phyloP scores from a whole-genome alignment of 2,329 filamentous ascomycete species.

The Coniella lustricola region DNA sequence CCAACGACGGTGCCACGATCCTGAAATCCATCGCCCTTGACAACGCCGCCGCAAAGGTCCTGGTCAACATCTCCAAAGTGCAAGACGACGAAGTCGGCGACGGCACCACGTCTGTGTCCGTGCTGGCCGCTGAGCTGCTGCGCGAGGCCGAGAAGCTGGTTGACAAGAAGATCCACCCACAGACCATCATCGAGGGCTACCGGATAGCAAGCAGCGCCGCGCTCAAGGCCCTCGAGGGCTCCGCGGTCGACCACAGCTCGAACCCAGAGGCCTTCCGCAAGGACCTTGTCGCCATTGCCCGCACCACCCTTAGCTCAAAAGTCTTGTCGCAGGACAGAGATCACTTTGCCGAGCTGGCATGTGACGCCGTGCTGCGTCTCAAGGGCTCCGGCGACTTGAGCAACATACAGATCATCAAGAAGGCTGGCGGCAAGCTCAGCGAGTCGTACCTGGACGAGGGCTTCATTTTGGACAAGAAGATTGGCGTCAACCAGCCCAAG shows the following conservation, averaged over 20 bases:
- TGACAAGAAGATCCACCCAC: slow-evolving; percentile 96
- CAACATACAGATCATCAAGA: slow-evolving; percentile 99
- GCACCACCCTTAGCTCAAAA: slow-evolving; percentile 95
- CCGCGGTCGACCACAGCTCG: slow-evolving; percentile 83
- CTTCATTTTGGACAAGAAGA: slow-evolving; percentile 98
- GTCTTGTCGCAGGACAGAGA: slow-evolving; percentile 89
- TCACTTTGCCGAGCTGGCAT: slow-evolving; percentile 83
- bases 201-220: slow-evolving; percentile 92
- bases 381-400: slow-evolving; percentile 88
- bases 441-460: slow-evolving; percentile 97
- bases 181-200: slow-evolving; percentile 99
- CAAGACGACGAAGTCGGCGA: slow-evolving; percentile 98
- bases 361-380: slow-evolving; percentile 84
- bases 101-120: slow-evolving; percentile 95
- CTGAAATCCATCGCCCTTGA: slow-evolving; percentile 97
- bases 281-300: slow-evolving; percentile 83
- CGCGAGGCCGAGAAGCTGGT: slow-evolving; percentile 96
- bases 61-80: slow-evolving; percentile 99
- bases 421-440: slow-evolving; percentile 92
- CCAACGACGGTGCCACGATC: slow-evolving; percentile 97
- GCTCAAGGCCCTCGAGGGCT: slow-evolving; percentile 72
- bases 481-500: slow-evolving; percentile 98
- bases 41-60: slow-evolving; percentile 94
- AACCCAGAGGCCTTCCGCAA: slow-evolving; percentile 78
- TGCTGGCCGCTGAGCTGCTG: slow-evolving; percentile 88